These are phyloP conservation scores for Bryoglossum gracile DNA, from an alignment of 495 filamentous ascomycete genomes.

Conservation along the genomic window DNA sequence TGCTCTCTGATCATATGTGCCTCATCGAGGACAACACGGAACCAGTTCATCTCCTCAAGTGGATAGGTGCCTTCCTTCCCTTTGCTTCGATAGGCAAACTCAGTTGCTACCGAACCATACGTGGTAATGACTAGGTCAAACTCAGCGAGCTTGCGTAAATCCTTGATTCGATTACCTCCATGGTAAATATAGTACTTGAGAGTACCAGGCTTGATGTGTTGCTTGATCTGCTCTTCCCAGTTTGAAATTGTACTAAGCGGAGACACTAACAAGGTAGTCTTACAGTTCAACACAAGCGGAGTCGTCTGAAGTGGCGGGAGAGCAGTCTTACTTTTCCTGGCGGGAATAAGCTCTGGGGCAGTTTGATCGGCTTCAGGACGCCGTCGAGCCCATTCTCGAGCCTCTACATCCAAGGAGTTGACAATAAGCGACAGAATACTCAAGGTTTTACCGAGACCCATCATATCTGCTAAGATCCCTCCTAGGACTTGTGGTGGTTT, in stretches of 20 bases:
- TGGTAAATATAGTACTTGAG: constrained; percentile 76
- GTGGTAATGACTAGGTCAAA: constrained; percentile 88
- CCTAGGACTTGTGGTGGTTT: constrained; percentile 67
- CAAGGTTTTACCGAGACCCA: constrained; percentile 93
- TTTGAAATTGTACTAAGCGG: constrained; percentile 86
- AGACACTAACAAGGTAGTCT: constrained; percentile 79
- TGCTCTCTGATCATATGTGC: constrained; percentile 90
- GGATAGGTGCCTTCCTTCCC: constrained; percentile 54
- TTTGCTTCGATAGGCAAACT: constrained; percentile 54
- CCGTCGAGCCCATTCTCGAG: constrained; percentile 48
- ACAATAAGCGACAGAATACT: constrained; percentile 75
- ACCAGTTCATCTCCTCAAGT: constrained; percentile 75
- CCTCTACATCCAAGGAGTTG: constrained; percentile 47
- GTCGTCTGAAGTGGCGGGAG: constrained; percentile 20
- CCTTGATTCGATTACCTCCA: constrained; percentile 62
- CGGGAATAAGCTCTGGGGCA: constrained; percentile 24
- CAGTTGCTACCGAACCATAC: constrained; percentile 79
- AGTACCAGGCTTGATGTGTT: constrained; percentile 58
- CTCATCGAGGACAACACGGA: constrained; percentile 92
- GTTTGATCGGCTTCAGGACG: constrained; percentile 16
- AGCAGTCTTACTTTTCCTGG: constrained; percentile 16
- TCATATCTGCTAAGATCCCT: constrained; percentile 95
- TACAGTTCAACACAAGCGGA: constrained; percentile 57
- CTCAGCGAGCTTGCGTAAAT: constrained; percentile 56
- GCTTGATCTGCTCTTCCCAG: constrained; percentile 83